Percentiles rank a stretch among this genome's conserved stretches.
Conservation (phyloP, 2,329 filamentous ascomycete genomes). For the Colletotrichum lupini region DNA sequence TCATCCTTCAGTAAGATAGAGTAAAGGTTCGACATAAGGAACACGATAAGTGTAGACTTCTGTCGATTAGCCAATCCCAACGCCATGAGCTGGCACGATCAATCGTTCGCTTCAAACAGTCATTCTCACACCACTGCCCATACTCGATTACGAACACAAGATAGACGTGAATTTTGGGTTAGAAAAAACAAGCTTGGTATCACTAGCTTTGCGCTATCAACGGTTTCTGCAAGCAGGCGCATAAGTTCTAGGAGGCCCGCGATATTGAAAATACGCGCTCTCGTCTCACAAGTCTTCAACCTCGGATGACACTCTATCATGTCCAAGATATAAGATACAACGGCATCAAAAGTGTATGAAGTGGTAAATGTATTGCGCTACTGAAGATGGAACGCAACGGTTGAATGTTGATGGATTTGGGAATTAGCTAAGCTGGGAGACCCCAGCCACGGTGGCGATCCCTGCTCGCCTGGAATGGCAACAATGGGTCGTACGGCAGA, state of each 20-base stretch:
- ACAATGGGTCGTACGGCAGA: not conserved
- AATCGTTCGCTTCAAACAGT: not conserved
- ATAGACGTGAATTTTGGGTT: not conserved
- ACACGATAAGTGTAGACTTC: not conserved
- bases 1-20: not conserved
- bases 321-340: too few species aligned
- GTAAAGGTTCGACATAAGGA: not conserved
- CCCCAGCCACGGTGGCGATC: conserved; percentile 32
- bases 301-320: too few species aligned
- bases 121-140: not conserved
- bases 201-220: not conserved
- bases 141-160: not conserved
- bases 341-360: too few species aligned
- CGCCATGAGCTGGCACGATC: not conserved
- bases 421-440: conserved; percentile 11
- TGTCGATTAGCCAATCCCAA: not conserved
- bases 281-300: too few species aligned
- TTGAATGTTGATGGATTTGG: too few species aligned
- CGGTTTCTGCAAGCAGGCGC: not conserved
- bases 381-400: too few species aligned
- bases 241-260: not conserved
- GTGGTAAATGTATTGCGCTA: too few species aligned
- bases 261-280: not conserved
- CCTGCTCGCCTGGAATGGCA: not conserved
- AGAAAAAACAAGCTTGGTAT: not conserved